Evolutionary conservation across 2,329 filamentous ascomycete genomes (phyloP), one percentile per base, ranked within the genome.

Genomic region (Zymoseptoria brevis): DNA sequence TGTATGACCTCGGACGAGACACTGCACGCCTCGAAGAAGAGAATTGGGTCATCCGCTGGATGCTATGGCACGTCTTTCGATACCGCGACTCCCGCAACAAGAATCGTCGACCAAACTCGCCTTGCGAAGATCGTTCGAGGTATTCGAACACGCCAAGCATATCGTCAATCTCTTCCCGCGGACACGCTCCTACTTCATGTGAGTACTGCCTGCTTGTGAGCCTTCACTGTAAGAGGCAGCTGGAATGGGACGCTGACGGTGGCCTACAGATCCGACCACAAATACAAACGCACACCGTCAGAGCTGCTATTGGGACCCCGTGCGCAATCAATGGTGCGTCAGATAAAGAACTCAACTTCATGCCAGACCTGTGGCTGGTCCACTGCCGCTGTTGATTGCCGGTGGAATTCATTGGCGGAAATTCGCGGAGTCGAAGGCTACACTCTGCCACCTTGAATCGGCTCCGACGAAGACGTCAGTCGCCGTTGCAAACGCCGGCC

Each of bases 31-130:
- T 74, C 8, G 74, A 74, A 50, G 75, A 78, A 62, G 75, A 76
- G 62, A 80, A 80, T 57, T 80, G 78, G 78, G 75, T 80, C 45
- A 78, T 78, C 29, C 71, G 75, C n/a, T 80, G 78, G 78, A 76
- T 77, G 63, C 71, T 80, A 5, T 80, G 78, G 78, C 78, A 80
- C 64, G 76, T 77, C 60, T 80, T 80, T 62, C 75, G 78, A n/a
- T 79, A 77, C 62, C 68, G 73, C 22, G 74, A 76, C 63, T 74
- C 76, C 61, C 74, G 77, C 56, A 76, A 77, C 58, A 63, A 66
- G 19, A 68, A 66, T 50, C 64, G 66, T n/a, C 62, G 64, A 21
- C 59, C 66, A 54, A 60, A 62, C 19, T 67, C 66, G 8, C 66
- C 66, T 13, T 62, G 62, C 53, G 62, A 60, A 9, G 64, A 66